Evolutionary conservation across 1,284 basidiomycete species (phyloP), one percentile per base, ranked within the genome.

Genomic region (Laetiporus sulphureus): DNA sequence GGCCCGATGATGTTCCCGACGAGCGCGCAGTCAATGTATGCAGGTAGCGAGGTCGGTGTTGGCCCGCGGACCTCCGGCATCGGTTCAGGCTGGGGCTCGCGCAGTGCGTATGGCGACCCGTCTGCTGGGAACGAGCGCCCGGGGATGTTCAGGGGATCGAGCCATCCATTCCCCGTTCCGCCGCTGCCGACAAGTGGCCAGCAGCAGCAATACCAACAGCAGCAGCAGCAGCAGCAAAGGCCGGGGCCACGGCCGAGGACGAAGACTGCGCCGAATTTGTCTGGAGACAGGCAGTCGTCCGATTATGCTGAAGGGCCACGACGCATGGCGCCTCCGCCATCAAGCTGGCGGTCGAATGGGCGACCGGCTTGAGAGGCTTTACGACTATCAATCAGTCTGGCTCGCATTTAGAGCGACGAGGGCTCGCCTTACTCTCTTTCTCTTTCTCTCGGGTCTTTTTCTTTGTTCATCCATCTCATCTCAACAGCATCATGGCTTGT

Each of bases 71-170:
- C 61, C 27, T 58, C 61, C 32, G 62, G 62, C 13, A 51, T 57
- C 19, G 55, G 59, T 6, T 62, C 56, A 13, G 66, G 72, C n/a
- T 81, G 81, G 79, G 73, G 66, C 40, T 70, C 76, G 7, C 68
- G 69, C 46, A 86, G 82, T 52, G 76, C 72, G 39, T 85, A 84
- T 51, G 85, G 83, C 11, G 81, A 50, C 42, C 49, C 50, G 33
- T 46, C 46, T 13, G n/a, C n/a, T n/a, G 79, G 44, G 55, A 71
- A n/a, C 61, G 57, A 59, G 27, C 57, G 62, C 21, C 44, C 61
- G 36, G 56, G 59, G 24, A 51, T 53, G 41, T 46, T 45, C 37
- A 38, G 53, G 31, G 48, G 36, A 40, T 47, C 47, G 31, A 61
- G 41, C 52, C 53, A 46, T 47, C 55, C 48, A 54, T 47, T 48